A percentile compares a stretch with the other conserved stretches of the same genome.
These are phyloP conservation scores for Fusarium metavorans DNA, from an alignment of 2,329 filamentous ascomycete genomes.

Conservation along the genomic window DNA sequence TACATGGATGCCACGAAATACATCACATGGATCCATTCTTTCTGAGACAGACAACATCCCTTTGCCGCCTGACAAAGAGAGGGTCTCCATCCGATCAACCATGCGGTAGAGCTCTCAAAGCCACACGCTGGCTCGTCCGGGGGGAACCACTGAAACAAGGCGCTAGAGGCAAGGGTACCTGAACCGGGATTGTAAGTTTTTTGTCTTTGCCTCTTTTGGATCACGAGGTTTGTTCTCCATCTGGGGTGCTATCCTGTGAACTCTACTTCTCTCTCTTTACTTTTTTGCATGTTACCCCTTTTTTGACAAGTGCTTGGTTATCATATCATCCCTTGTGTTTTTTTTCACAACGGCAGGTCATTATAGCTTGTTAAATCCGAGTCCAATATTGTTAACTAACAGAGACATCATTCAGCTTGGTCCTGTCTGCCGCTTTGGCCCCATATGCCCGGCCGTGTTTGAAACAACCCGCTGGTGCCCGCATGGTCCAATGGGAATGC, in stretches of 20 bases:
- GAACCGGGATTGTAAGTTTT: not conserved
- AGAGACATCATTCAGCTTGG: not conserved
- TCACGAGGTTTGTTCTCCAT: slow-evolving; percentile 1
- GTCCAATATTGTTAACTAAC: not conserved
- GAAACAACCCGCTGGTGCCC: slow-evolving; percentile 29
- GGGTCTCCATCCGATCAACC: not conserved
- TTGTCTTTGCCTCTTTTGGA: slow-evolving; percentile 21
- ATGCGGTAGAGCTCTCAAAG: not conserved
- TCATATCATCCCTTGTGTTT: not conserved
- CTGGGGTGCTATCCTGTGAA: not conserved
- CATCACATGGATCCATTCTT: not conserved
- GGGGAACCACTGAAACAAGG: slow-evolving; percentile 38
- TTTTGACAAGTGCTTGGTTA: not conserved
- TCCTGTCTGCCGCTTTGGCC: slow-evolving; percentile 12
- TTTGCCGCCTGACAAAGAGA: slow-evolving; percentile 13
- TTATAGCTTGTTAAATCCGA: not conserved
- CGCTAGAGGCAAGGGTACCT: slow-evolving; percentile 26
- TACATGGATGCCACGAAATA: not conserved
- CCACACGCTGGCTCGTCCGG: slow-evolving; percentile 31
- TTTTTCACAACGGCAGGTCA: not conserved
- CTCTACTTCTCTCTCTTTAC: not conserved
- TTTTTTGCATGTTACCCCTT: not conserved
- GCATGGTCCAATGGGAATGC: slow-evolving; percentile 37
- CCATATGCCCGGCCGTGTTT: slow-evolving; percentile 25
- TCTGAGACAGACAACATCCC: not conserved